These are phyloP conservation scores for Cladosporium sp. DNA, from an alignment of 2,329 filamentous ascomycete species.

Conservation along the genomic window DNA sequence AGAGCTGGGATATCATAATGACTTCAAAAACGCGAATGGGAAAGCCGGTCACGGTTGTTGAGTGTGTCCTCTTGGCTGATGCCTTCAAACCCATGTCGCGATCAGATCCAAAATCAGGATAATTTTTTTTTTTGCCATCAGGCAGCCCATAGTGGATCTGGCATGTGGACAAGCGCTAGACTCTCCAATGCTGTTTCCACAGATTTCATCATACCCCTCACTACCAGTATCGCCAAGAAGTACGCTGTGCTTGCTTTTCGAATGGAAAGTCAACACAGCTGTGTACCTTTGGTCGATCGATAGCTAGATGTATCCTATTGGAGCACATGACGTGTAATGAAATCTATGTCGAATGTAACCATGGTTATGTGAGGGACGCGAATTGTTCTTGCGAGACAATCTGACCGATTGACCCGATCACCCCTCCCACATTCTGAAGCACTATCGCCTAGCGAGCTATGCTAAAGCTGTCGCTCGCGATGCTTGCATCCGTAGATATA, in stretches of 20 bases:
- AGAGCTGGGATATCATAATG: no score
- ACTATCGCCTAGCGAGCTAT: background rate
- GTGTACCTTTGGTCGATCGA: background rate
- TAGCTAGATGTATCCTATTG: background rate
- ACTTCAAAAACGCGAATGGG: constrained; percentile 1
- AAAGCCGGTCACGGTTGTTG: background rate
- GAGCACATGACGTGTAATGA: constrained; percentile 1
- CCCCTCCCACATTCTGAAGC: background rate
- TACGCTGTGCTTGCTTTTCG: background rate
- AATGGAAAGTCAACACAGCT: constrained; percentile 1
- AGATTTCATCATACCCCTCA: background rate
- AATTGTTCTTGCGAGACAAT: background rate
- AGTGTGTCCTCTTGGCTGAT: background rate
- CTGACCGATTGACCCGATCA: background rate
- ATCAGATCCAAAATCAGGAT: background rate
- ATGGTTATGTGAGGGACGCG: constrained; percentile 6
- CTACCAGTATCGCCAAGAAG: background rate
- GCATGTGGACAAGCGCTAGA: background rate
- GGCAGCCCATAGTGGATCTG: background rate
- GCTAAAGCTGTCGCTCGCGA: background rate
- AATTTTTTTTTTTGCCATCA: background rate
- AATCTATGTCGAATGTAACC: background rate
- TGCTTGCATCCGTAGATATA: background rate
- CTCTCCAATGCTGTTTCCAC: background rate
- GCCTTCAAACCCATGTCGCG: no score